Conservation (phyloP, 345 rosid genomes). For the Eucalyptus cladocalyx region DNA sequence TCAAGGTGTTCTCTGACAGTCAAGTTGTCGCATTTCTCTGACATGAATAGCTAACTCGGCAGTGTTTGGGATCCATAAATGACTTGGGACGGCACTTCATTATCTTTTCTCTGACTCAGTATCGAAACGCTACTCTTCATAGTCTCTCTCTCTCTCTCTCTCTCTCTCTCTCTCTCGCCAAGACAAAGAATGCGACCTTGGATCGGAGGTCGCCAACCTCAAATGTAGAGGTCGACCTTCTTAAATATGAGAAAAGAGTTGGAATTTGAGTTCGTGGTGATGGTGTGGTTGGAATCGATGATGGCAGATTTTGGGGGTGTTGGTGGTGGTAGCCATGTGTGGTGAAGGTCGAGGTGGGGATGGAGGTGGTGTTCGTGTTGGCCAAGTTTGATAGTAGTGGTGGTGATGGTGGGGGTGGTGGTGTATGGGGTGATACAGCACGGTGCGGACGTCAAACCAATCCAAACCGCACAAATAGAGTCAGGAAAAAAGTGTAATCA, state of each 20-base stretch:
- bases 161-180: background rate
- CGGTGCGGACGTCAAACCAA: background rate
- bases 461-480: background rate
- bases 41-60: background rate
- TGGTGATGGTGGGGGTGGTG: background rate
- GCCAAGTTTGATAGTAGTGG: background rate
- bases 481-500: background rate
- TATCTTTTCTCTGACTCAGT: background rate
- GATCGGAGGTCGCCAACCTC: background rate
- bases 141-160: background rate
- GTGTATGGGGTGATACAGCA: background rate
- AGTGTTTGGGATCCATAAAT: background rate
- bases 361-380: background rate
- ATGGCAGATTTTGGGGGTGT: background rate
- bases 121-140: background rate
- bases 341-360: background rate
- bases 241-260: background rate
- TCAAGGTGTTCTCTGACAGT: background rate
- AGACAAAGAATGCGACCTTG: background rate
- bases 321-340: background rate
- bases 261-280: background rate
- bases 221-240: background rate
- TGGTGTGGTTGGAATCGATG: background rate
- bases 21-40: background rate
- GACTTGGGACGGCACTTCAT: background rate